Evolutionary conservation across 176 grass and related monocot genomes (phyloP).

Genomic region (Triticum monococcum): DNA sequence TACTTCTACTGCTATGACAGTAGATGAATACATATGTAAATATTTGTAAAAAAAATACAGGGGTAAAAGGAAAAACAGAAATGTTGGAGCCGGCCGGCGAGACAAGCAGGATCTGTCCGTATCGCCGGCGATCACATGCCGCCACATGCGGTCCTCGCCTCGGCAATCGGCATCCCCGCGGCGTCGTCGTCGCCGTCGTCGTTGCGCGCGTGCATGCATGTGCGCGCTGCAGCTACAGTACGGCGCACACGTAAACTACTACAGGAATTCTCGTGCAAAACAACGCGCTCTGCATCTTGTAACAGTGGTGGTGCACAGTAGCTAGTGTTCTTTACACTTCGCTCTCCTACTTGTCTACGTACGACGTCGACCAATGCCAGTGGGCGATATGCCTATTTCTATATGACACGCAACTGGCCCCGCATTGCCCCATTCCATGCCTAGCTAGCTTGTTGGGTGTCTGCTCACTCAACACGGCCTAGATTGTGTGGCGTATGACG

Average conservation of each 20-base stretch:
- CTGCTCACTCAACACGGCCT: not conserved
- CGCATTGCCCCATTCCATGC: not conserved
- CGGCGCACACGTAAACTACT: not conserved
- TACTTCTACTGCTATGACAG: too few relatives aligned
- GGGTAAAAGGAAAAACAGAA: too few relatives aligned
- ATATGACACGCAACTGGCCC: not conserved
- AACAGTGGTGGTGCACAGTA: too few relatives aligned
- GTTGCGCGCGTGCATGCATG: not conserved
- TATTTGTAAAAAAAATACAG: too few relatives aligned
- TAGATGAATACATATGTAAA: too few relatives aligned
- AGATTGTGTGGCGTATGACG: not conserved
- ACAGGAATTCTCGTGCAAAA: not conserved
- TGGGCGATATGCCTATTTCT: not conserved
- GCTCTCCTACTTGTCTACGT: not conserved
- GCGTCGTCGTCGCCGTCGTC: not conserved
- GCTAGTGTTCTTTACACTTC: too few relatives aligned
- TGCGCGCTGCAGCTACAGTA: not conserved
- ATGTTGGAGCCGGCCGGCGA: not conserved
- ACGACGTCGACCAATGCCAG: not conserved
- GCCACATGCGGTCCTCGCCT: constrained; percentile 24
- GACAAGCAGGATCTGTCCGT: constrained; percentile 8
- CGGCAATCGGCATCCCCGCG: constrained; percentile 22
- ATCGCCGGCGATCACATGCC: constrained; percentile 17
- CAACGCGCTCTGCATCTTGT: not conserved
- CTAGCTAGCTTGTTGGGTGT: not conserved